A percentile compares a stretch with the other conserved stretches of the same genome.
phyloP scores from a whole-genome alignment of 306 rosid genomes.

The Gillenia trifoliata region DNA sequence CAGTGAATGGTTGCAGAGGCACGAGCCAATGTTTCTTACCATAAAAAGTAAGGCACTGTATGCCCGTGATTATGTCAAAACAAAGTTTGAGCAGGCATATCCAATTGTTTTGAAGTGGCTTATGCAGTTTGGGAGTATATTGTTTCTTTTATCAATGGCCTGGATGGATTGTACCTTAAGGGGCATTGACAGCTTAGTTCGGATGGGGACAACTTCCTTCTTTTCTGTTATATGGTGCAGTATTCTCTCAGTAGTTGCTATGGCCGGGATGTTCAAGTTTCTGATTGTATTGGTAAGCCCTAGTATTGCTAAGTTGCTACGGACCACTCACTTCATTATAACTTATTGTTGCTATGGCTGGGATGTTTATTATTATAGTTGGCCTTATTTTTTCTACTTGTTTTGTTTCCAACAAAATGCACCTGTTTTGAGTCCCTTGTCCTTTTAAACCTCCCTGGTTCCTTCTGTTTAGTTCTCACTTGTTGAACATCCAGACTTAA shows the following conservation, averaged over 20 bases:
- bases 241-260: slow-evolving; percentile 67
- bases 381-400: background rate
- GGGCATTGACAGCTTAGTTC: slow-evolving; percentile 83
- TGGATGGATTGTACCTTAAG: slow-evolving; percentile 84
- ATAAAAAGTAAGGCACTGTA: slow-evolving; percentile 25
- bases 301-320: background rate
- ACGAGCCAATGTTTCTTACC: slow-evolving; percentile 46
- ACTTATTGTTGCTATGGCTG: background rate
- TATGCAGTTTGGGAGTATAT: slow-evolving; percentile 54
- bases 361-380: background rate
- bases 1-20: slow-evolving; percentile 51
- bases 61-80: slow-evolving; percentile 35
- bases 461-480: background rate
- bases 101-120: slow-evolving; percentile 68
- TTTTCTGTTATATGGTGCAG: slow-evolving; percentile 92
- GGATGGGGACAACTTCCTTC: slow-evolving; percentile 88
- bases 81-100: slow-evolving; percentile 57
- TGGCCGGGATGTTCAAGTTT: slow-evolving; percentile 85
- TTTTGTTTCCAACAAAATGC: background rate
- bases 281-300: slow-evolving; percentile 69
- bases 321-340: background rate
- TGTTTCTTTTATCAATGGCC: slow-evolving; percentile 66
- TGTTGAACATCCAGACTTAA: background rate
- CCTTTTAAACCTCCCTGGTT: background rate
- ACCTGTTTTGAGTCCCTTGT: background rate